Evolutionary conservation across 768 basidiomycete species (phyloP), one percentile per base, ranked within the genome.

Genomic region (Russula foetens): DNA sequence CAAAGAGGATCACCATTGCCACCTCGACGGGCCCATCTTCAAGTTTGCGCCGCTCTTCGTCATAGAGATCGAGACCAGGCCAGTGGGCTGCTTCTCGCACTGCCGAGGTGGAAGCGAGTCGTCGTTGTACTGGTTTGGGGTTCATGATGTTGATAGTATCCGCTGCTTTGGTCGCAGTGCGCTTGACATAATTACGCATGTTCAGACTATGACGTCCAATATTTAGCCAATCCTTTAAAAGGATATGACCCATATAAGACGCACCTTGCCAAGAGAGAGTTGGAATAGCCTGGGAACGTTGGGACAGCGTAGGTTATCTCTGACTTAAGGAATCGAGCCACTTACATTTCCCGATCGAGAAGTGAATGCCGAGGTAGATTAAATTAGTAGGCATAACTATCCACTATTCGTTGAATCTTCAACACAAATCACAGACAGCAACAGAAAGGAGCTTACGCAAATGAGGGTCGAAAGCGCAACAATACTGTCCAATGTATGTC

Each of bases 101-200:
- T 14, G 19, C 23, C 47, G 49, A 7, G 11, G 35, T 44, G 23
- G 51, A 33, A 17, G 15, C 44, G 0, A 48, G 33, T 21, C 35
- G 7, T 0, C 9, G 26, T 17, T 19, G 6, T 8, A 8, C 4
- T n/a, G 41, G 24, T 7, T 11, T 6, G 24, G 52, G 58, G 17
- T 2, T 49, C 52, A 38, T 59, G 15, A 60, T 26, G 39, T 56
- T 48, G 39, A 45, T 38, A 14, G 33, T 1, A 9, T 55, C 59
- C 15, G 3, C 41, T 21, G 45, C 14, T 11, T 56, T 6, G 3
- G 17, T 26, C 4, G 31, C 53, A 11, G 53, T 31, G 41, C 59
- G 48, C 46, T 50, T 63, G 46, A 62, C 24, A 47, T 64, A 58
- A 33, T 54, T 47, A 19, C 63, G 61, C 62, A 64, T 64, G 38